Conservation (phyloP, 192 early-diverging fungal species). For the Backusella morwellensis region DNA sequence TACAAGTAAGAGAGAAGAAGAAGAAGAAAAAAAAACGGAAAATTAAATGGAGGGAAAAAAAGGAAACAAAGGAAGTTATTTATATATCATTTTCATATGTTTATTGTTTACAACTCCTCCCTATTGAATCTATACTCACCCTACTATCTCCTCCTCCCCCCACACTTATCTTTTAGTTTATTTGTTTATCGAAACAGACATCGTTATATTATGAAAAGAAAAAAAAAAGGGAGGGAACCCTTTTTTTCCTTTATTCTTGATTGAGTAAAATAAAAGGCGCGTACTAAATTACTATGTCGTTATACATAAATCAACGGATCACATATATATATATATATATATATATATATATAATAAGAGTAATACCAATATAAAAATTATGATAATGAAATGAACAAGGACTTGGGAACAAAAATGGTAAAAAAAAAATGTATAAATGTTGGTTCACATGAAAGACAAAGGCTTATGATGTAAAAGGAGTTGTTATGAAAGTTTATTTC, state of each 20-base stretch:
- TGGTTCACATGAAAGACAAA: neutral
- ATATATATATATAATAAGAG: neutral
- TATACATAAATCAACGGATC: neutral
- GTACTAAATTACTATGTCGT: neutral
- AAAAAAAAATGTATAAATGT: neutral
- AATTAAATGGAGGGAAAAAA: neutral
- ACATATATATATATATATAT: neutral
- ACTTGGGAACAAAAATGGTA: neutral
- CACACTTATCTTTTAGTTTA: neutral
- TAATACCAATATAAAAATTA: neutral
- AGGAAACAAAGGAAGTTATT: neutral
- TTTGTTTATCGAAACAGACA: neutral
- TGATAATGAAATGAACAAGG: neutral
- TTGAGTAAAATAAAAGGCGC: neutral
- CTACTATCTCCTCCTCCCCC: neutral
- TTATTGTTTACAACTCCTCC: neutral
- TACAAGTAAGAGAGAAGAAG: neutral
- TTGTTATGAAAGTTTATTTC: neutral
- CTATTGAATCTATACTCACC: constrained; percentile 3
- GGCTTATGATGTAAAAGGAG: neutral
- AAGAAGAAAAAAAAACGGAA: neutral
- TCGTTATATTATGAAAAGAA: neutral
- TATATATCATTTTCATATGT: neutral
- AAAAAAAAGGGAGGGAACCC: neutral
- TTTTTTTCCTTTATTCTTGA: neutral